Evolutionary conservation across 2,329 filamentous ascomycete species (phyloP).

Genomic region (Phaeoacremonium minimum): DNA sequence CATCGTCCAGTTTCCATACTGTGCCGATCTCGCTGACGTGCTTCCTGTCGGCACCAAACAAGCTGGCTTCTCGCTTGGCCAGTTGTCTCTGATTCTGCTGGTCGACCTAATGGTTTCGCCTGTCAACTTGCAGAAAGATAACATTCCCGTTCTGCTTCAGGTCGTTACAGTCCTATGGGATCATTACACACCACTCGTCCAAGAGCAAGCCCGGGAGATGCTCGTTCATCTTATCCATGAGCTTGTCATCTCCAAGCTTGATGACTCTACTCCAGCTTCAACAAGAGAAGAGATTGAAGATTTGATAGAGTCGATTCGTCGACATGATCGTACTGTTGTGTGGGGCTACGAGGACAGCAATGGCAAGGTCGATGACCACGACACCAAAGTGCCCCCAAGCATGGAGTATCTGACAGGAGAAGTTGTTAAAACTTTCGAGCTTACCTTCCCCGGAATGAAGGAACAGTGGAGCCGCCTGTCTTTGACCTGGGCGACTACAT

Average conservation of each 20-base stretch:
- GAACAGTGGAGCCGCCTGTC: conserved; percentile 89
- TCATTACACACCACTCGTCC: conserved; percentile 89
- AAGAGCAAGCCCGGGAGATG: conserved; percentile 97
- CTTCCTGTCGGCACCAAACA: conserved; percentile 88
- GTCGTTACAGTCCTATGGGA: conserved; percentile 95
- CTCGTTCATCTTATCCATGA: conserved; percentile 96
- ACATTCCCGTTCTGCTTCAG: conserved; percentile 81
- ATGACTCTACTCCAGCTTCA: conserved; percentile 57
- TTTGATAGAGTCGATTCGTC: conserved; percentile 80
- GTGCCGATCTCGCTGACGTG: conserved; percentile 76
- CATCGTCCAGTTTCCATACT: conserved; percentile 73
- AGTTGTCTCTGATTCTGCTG: conserved; percentile 86
- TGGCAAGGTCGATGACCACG: conserved; percentile 67
- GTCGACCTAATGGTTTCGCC: conserved; percentile 96
- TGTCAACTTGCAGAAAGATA: conserved; percentile 72
- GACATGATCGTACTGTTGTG: conserved; percentile 77
- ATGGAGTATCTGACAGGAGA: conserved; percentile 83
- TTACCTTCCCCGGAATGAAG: conserved; percentile 80
- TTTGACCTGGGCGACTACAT: conserved; percentile 93
- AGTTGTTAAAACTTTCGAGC: conserved; percentile 79
- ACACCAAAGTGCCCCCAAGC: conserved; percentile 75
- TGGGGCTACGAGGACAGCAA: conserved; percentile 96
- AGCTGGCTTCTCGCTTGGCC: conserved; percentile 85
- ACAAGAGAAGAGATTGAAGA: conserved; percentile 77
- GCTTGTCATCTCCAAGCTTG: conserved; percentile 75